Evolutionary conservation across 1,284 basidiomycete species (phyloP).

Genomic region (Apiotrichum gamsii): DNA sequence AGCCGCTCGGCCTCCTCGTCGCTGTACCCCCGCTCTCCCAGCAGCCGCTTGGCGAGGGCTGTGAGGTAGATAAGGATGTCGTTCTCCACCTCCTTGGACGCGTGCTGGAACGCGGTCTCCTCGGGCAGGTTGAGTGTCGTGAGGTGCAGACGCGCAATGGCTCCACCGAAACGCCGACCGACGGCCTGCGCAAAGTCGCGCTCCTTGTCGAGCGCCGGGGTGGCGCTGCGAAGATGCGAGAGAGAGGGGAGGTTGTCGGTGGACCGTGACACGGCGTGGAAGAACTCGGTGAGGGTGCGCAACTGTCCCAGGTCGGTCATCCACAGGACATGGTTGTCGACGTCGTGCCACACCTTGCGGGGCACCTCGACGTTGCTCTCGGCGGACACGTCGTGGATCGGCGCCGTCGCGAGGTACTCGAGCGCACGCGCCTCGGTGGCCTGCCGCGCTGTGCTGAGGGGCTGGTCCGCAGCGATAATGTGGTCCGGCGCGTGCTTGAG

Average conservation of each 20-base stretch:
- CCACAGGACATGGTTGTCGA: neutral
- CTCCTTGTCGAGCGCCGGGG: neutral
- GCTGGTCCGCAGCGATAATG: neutral
- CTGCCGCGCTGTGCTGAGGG: neutral
- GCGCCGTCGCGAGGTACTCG: neutral
- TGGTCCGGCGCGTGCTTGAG: slow-evolving; percentile 1
- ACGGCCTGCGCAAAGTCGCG: neutral
- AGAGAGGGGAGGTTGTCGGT: neutral
- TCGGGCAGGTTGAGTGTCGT: neutral
- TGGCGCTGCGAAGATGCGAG: neutral
- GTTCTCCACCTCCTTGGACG: too few relatives aligned
- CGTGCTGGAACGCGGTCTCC: too few relatives aligned
- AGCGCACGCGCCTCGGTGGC: neutral
- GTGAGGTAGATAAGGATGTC: too few relatives aligned
- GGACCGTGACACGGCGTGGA: too few relatives aligned
- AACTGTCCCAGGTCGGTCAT: neutral
- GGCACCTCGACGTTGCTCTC: neutral
- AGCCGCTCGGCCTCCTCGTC: neutral
- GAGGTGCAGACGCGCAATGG: too few relatives aligned
- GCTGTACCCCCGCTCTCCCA: neutral
- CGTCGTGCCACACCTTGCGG: neutral
- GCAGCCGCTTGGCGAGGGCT: too few relatives aligned
- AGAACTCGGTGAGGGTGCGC: neutral
- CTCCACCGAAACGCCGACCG: too few relatives aligned
- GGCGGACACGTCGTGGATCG: neutral